These are phyloP conservation scores for Suillus subluteus DNA, from an alignment of 768 basidiomycete genomes.

Conservation along the genomic window DNA sequence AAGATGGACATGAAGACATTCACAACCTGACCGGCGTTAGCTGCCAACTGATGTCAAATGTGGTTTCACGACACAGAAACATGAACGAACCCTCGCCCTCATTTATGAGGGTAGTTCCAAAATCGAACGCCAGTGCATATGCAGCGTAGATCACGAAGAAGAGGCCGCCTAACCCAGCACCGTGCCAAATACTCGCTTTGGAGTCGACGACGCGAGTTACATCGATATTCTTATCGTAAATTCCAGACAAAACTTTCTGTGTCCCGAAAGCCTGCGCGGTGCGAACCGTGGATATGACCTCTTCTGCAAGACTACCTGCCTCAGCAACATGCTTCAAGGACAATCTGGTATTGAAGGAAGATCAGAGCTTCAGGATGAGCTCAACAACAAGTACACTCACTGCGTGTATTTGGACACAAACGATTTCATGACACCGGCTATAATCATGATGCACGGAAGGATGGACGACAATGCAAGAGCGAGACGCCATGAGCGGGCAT, in stretches of 20 bases:
- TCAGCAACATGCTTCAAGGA: conserved; percentile 49
- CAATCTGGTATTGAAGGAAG: conserved; percentile 20
- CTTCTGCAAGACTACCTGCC: conserved; percentile 59
- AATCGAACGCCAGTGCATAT: conserved; percentile 46
- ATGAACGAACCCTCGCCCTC: conserved; percentile 26
- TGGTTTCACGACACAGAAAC: neutral
- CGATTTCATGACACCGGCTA: conserved; percentile 43
- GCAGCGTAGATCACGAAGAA: conserved; percentile 52
- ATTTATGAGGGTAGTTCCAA: conserved; percentile 56
- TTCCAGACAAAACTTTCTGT: conserved; percentile 41
- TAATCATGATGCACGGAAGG: conserved; percentile 51
- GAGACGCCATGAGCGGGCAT: conserved; percentile 46
- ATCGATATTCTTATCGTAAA: conserved; percentile 48
- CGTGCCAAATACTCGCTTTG: conserved; percentile 39
- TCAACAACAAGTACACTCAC: neutral
- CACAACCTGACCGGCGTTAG: conserved; percentile 50
- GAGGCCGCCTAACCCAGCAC: conserved; percentile 45
- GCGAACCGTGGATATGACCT: conserved; percentile 58
- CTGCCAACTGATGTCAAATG: conserved; percentile 18
- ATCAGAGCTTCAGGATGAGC: neutral
- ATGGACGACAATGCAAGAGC: conserved; percentile 53
- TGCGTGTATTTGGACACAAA: conserved; percentile 38
- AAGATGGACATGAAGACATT: conserved; percentile 55
- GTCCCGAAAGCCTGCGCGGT: conserved; percentile 62
- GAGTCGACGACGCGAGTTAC: conserved; percentile 38